phyloP scores from a whole-genome alignment of 768 basidiomycete species.

The Dioszegia hungarica region DNA sequence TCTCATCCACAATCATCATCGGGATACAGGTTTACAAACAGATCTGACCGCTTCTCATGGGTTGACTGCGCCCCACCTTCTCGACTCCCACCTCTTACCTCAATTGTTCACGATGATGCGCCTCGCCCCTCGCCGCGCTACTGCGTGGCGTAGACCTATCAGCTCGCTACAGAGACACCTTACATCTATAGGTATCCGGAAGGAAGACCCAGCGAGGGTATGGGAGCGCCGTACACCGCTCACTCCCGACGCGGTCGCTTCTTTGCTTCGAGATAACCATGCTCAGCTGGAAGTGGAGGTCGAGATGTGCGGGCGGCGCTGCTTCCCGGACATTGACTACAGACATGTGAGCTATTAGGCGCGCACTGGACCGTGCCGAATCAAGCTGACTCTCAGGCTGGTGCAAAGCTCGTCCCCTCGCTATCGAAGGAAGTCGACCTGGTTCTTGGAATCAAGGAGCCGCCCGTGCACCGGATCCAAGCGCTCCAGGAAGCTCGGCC shows the following conservation, averaged over 20 bases:
- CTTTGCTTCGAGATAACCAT: slow-evolving; percentile 54
- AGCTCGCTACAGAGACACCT: not conserved
- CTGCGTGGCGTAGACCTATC: not conserved
- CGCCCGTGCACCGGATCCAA: slow-evolving; percentile 61
- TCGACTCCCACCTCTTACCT: too few relatives aligned
- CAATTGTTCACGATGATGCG: not conserved
- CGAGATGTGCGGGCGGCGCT: slow-evolving; percentile 69
- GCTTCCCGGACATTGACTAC: slow-evolving; percentile 65
- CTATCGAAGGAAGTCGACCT: slow-evolving; percentile 63
- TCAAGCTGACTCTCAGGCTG: slow-evolving; percentile 57
- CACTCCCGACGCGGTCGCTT: slow-evolving; percentile 66
- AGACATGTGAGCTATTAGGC: slow-evolving; percentile 56
- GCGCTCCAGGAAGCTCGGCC: slow-evolving; percentile 50
- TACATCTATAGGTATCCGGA: slow-evolving; percentile 58
- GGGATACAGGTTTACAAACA: too few relatives aligned
- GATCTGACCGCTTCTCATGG: too few relatives aligned
- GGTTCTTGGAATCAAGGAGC: slow-evolving; percentile 83
- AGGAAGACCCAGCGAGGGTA: slow-evolving; percentile 71
- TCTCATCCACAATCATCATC: too few relatives aligned
- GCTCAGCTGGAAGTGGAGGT: slow-evolving; percentile 57
- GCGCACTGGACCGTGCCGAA: not conserved
- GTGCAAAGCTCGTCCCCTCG: slow-evolving; percentile 61
- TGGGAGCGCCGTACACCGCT: slow-evolving; percentile 86
- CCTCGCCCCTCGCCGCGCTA: not conserved
- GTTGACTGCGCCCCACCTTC: too few relatives aligned